Evolutionary conservation across 208 protist species (phyloP), one percentile per base, ranked within the genome.

Genomic region (Trypanosoma vivax): DNA sequence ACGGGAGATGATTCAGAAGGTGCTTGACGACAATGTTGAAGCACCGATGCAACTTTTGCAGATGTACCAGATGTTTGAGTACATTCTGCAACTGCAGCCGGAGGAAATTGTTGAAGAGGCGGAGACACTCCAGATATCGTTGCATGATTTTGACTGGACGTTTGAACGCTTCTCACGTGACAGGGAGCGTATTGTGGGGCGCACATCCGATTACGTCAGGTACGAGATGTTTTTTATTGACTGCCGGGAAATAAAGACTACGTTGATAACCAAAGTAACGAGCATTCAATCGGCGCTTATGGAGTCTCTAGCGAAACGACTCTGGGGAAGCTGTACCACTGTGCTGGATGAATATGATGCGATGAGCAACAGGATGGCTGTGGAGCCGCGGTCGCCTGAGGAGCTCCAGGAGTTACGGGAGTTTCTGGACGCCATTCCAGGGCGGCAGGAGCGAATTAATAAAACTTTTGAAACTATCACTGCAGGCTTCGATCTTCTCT

Each of bases 61-160:
- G 40, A 88, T 96, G 86, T 96, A 96, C 55, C 73, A 76, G 40
- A 73, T 71, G 4, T 96, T 96, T 57, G 90, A 93, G 47, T 96
- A 96, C 68, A 57, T 93, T 9, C 64, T 94, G 5, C 50, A 70
- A 13, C 64, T 57, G 7, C 49, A 92, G 38, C 39, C 76, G 23
- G 71, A 81, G 14, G 71, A 50, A 3, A 47, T 88, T 13, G 76
- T 87, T 14, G 73, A 76, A 30, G 65, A 69, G 42, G 69, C 57
- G 24, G 37, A 69, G n/a, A 16, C 14, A 14, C 50, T 69, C 35
- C 45, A 79, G 9, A 52, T 84, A 21, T 72, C 76, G n/a, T 67
- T 93, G n/a, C 60, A 77, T n/a, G 87, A 96, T 34, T 90, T 86
- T 55, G 88, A 94, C 30, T 69, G 85, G 30, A 73, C 80, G 39